Base-by-base conservation (phyloP, 768 basidiomycete genomes). In the Clathrus columnatus region DNA sequence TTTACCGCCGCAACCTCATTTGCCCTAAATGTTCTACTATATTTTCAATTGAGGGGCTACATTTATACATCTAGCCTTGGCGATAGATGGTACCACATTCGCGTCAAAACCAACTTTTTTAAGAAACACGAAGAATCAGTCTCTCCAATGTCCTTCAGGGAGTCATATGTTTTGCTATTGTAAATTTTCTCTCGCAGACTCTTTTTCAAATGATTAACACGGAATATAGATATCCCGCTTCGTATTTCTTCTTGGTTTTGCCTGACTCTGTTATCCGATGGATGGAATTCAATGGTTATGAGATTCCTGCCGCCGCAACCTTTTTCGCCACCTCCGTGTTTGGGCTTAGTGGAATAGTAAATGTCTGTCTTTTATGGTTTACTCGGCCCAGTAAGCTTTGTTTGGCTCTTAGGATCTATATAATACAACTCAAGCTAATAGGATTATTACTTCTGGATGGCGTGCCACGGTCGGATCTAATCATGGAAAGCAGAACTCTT, bases 261-360 rank as follows among this genome's bases (percentile, higher is more conserved):
- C 74, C 75, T 0, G 58, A 74, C 16, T 71, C 71, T 55, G 57
- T 75, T 46, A 64, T 69, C n/a, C 72, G 74, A 32, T 76, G 74
- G 73, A 65, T 67, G 24, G 59, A 57, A 7, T 73, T 73, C 56
- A 46, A 47, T 20, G 43, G 52, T 17, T 16, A 16, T 18, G 17
- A 44, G 5, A 21, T 69, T 30, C 58, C 68, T 1, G 61, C 69
- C 1, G 65, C 67, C 11, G 68, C 68, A 24, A 71, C 65, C 10
- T 67, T 75, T 44, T 61, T 63, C 23, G 69, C 64, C 26, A 55
- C 63, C n/a, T 54, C 64, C 5, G 51, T 72, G 17, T 74, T 68
- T 57, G 61, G 64, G 7, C 69, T 75, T 52, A 73, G 70, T 43
- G 75, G 75, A 10, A 60, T 66, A 30, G 57, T 68, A 48, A 77